Conservation (phyloP, 345 rosid species). For the Conringia planisiliqua region DNA sequence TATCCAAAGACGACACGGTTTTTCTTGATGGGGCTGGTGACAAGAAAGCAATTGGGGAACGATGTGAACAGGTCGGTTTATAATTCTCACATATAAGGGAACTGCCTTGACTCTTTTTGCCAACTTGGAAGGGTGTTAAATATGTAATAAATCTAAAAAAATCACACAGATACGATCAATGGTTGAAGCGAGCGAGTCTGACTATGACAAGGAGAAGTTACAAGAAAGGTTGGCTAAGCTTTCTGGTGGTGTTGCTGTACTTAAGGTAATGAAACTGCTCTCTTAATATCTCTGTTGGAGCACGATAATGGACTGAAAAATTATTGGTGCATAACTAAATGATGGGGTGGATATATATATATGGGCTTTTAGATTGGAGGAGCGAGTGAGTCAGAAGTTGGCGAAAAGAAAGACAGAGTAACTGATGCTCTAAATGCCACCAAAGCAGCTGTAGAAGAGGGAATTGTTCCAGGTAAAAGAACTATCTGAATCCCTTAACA, state of each 20-base stretch:
- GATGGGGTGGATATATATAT: not conserved
- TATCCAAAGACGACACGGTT: constrained; percentile 91
- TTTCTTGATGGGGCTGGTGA: constrained; percentile 95
- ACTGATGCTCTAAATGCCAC: constrained; percentile 97
- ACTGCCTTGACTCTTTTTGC: not conserved
- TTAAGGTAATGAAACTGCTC: constrained; percentile 61
- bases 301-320: not conserved
- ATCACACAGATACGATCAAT: constrained; percentile 61
- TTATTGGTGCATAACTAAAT: too few relatives aligned
- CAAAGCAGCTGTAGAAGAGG: constrained; percentile 99
- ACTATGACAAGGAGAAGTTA: constrained; percentile 88
- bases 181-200: constrained; percentile 80
- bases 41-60: constrained; percentile 77
- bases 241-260: constrained; percentile 94
- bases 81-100: not conserved
- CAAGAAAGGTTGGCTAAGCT: constrained; percentile 95
- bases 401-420: constrained; percentile 94
- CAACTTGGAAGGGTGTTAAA: not conserved
- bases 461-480: constrained; percentile 80
- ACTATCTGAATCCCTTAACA: not conserved
- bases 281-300: not conserved
- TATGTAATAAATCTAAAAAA: not conserved
- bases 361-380: constrained; percentile 75
- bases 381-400: constrained; percentile 92
- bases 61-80: constrained; percentile 77